Base-by-base conservation (phyloP, 331 rosid genomes). In the Quercus tomentella region DNA sequence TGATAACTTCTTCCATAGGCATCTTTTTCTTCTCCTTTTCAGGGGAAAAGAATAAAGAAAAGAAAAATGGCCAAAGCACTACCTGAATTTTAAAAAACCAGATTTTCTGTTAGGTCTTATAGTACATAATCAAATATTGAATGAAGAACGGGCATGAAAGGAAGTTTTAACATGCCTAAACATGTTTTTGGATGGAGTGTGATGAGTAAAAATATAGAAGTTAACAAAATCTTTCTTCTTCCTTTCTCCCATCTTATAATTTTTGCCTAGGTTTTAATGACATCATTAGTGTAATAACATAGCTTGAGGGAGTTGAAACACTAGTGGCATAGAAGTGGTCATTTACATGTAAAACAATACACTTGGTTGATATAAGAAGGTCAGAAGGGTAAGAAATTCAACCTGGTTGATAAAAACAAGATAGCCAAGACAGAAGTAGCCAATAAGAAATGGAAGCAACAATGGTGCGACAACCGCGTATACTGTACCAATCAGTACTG, bases 371-470 rank as follows among this genome's bases (percentile, higher is more conserved):
- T 5, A 37, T 7, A 16, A 69, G 23, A 55, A 17, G 10, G 21
- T 7, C 17, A 75, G 31, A 25, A 31, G 10, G 28, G 61, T 16
- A 45, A 21, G 55, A 80, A 54, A 2, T 57, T 6, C 31, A 68
- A 84, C 89, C 92, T 88, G 92, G 71, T 83, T 91, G 85, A 93
- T 81, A 70, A 72, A 90, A 45, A 95, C 93, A 78, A 88, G 87
- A 80, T 93, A 95, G 86, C 99, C 99, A 30, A 95, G 83, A 76
- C 90, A 90, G 90, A 95, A 95, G 94, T 93, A 91, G 56, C 94
- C 90, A 26, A 93, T 79, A 55, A 95, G 94, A 82, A 95, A 88
- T 30, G 98, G 97, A 30, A 90, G 98, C 86, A 95, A 75, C 78
- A 93, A 72, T 0, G 98, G 98, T 37, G 97, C 87, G 68, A 95